These are phyloP conservation scores for Vitis labrusca DNA, from an alignment of 164 flowering plant genomes.

Conservation along the genomic window DNA sequence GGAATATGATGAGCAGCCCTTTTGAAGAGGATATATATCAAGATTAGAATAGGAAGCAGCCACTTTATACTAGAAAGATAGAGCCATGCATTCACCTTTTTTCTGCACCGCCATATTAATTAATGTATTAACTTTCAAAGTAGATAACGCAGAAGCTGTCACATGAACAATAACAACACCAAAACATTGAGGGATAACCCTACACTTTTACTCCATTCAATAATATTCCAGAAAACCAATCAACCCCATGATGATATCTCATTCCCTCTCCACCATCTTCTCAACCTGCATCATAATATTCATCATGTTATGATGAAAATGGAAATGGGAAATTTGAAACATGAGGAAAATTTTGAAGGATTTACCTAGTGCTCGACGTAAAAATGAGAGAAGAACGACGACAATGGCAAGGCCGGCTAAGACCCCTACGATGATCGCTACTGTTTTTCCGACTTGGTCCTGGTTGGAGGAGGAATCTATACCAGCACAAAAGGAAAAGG, in stretches of 20 bases:
- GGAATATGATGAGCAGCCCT: constrained; percentile 10
- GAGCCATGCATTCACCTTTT: neutral
- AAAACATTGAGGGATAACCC: neutral
- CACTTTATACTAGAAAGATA: constrained; percentile 9
- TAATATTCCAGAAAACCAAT: neutral
- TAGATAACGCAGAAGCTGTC: neutral
- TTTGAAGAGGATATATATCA: constrained; percentile 7
- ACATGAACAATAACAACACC: constrained; percentile 2
- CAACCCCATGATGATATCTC: neutral
- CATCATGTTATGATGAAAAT: neutral
- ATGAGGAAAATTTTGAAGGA: neutral
- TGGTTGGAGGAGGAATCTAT: constrained; percentile 51
- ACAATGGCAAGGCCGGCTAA: constrained; percentile 69
- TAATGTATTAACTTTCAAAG: neutral
- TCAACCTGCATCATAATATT: constrained; percentile 12
- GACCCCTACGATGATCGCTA: constrained; percentile 79
- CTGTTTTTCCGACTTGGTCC: constrained; percentile 73
- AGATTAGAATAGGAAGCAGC: constrained; percentile 7
- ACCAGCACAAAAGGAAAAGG: constrained; percentile 8
- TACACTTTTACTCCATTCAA: too few relatives aligned
- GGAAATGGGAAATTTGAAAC: neutral
- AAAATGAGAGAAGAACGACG: constrained; percentile 74
- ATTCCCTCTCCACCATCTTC: neutral
- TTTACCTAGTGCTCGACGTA: constrained; percentile 48
- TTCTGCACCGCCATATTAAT: neutral